Evolutionary conservation across 2,329 filamentous ascomycete species (phyloP).

Genomic region (Tolypocladium ovalisporum): DNA sequence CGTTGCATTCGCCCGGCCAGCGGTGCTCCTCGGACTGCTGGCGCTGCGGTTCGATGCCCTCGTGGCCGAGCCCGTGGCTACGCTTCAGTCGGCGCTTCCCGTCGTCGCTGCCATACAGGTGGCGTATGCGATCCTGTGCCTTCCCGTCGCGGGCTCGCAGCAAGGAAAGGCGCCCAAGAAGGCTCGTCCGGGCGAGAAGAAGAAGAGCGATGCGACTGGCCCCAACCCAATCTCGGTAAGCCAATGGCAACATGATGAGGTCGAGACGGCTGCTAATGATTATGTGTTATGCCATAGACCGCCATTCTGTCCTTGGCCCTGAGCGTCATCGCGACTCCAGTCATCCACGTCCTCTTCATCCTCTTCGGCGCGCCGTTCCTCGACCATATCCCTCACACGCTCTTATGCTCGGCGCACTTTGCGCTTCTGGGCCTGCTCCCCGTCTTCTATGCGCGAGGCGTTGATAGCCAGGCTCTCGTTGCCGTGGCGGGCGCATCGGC

Average conservation of each 20-base stretch:
- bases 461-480: slow-evolving; percentile 62
- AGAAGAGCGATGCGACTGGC: slow-evolving; percentile 35
- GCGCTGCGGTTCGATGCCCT: slow-evolving; percentile 53
- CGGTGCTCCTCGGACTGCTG: slow-evolving; percentile 54
- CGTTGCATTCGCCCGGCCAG: slow-evolving; percentile 57
- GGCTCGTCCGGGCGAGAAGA: slow-evolving; percentile 40
- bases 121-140: slow-evolving; percentile 49
- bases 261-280: neutral
- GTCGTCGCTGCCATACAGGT: slow-evolving; percentile 55
- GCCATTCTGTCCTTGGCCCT: slow-evolving; percentile 39
- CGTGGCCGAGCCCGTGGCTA: slow-evolving; percentile 57
- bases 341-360: slow-evolving; percentile 53
- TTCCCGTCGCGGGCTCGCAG: slow-evolving; percentile 47
- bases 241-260: neutral
- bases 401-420: slow-evolving; percentile 72
- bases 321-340: slow-evolving; percentile 60
- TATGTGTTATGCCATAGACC: slow-evolving; percentile 19
- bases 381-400: slow-evolving; percentile 66
- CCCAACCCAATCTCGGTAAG: slow-evolving; percentile 36
- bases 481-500: slow-evolving; percentile 53
- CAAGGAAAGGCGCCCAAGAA: slow-evolving; percentile 33
- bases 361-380: slow-evolving; percentile 89
- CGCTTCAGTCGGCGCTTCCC: slow-evolving; percentile 50
- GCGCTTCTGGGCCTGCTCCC: slow-evolving; percentile 69
- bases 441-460: slow-evolving; percentile 75